These are phyloP conservation scores for Malus orientalis DNA, from an alignment of 306 rosid genomes.

Conservation along the genomic window DNA sequence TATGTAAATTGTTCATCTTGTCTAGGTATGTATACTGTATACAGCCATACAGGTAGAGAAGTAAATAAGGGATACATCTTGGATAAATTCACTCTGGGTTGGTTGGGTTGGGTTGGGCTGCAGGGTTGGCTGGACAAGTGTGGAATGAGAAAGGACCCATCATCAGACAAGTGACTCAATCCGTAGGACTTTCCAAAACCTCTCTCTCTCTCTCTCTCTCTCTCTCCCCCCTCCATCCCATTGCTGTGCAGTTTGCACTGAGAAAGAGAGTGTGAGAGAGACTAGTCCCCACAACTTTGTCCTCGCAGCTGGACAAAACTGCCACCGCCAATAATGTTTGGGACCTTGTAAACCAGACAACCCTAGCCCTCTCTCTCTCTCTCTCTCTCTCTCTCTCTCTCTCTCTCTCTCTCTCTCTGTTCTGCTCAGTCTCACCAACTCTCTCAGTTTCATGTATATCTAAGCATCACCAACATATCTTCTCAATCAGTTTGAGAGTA, in stretches of 20 bases:
- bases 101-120: not conserved
- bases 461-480: constrained; percentile 14
- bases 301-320: constrained; percentile 76
- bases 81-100: not conserved
- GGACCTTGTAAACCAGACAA: constrained; percentile 70
- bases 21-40: not conserved
- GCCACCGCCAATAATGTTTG: constrained; percentile 93
- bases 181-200: constrained; percentile 50
- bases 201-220: not conserved
- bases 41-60: not conserved
- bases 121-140: constrained; percentile 7
- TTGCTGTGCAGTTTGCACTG: constrained; percentile 16
- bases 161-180: constrained; percentile 34
- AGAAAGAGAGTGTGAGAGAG: not conserved
- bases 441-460: constrained; percentile 30
- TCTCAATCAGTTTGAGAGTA: constrained; percentile 4
- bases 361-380: constrained; percentile 9
- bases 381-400: constrained; percentile 1
- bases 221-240: not conserved
- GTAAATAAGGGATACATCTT: not conserved
- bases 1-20: no score
- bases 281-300: constrained; percentile 77
- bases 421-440: constrained; percentile 19
- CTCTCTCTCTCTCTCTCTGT: constrained; percentile 2
- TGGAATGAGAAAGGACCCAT: constrained; percentile 30